phyloP scores from a whole-genome alignment of 805 yeast species.

The Yamadazyma tumulicola region DNA sequence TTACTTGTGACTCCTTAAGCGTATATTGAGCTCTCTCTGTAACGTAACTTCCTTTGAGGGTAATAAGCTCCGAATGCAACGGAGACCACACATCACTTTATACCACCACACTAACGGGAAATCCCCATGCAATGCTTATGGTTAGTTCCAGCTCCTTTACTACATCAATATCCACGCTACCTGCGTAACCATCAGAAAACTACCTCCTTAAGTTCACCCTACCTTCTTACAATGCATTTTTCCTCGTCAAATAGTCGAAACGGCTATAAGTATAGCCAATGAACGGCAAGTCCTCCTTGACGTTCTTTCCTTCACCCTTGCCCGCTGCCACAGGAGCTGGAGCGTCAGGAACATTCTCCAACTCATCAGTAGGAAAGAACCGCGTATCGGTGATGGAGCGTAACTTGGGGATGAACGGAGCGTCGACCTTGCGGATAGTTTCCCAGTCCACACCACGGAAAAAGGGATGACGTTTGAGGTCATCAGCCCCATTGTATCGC shows the following conservation, averaged over 20 bases:
- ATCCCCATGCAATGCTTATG: no score
- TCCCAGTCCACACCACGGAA: slow-evolving; percentile 97
- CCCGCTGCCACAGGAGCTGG: slow-evolving; percentile 60
- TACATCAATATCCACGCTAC: no score
- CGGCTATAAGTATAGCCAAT: slow-evolving; percentile 96
- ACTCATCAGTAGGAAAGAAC: slow-evolving; percentile 96
- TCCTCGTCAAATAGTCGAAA: slow-evolving; percentile 85
- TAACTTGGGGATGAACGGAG: slow-evolving; percentile 90
- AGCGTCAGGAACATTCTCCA: slow-evolving; percentile 83
- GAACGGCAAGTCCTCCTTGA: slow-evolving; percentile 89
- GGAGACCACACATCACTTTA: no score
- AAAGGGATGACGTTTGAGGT: slow-evolving; percentile 85
- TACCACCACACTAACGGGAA: no score
- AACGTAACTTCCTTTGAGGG: no score
- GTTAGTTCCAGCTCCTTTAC: no score
- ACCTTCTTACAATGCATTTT: slow-evolving; percentile 55
- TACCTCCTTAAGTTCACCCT: no score
- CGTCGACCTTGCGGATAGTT: slow-evolving; percentile 79
- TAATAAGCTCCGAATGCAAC: no score
- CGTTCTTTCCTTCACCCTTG: slow-evolving; percentile 54
- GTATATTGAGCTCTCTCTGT: no score
- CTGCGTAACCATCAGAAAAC: no score
- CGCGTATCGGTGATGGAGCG: slow-evolving; percentile 93
- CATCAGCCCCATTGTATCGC: slow-evolving; percentile 87
- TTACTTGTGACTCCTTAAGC: no score